These are phyloP conservation scores for Geotrichum armillariae DNA, from an alignment of 1,139 yeast species.

Conservation along the genomic window DNA sequence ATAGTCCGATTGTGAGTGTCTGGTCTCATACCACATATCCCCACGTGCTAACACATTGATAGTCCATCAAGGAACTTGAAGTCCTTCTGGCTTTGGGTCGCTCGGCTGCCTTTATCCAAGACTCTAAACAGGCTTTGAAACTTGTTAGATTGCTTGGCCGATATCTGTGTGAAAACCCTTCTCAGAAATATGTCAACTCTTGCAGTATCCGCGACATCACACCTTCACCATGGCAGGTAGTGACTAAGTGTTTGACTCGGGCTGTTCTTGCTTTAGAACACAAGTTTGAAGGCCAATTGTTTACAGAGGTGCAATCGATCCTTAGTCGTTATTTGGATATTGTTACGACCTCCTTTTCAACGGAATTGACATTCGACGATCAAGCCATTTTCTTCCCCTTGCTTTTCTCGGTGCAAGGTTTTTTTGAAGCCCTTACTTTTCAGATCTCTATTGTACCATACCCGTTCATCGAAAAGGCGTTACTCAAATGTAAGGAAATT, in stretches of 20 bases:
- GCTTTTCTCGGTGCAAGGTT: constrained; percentile 43
- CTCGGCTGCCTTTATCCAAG: constrained; percentile 48
- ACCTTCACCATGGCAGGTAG: constrained; percentile 48
- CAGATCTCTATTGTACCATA: constrained; percentile 19
- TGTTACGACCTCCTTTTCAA: constrained; percentile 4
- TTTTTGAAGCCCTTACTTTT: constrained; percentile 35
- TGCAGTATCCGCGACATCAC: constrained; percentile 47
- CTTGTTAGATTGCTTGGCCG: constrained; percentile 55
- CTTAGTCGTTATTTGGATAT: constrained; percentile 37
- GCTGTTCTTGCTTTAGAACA: constrained; percentile 40
- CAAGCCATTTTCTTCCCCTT: constrained; percentile 41
- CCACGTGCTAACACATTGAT: constrained; percentile 11
- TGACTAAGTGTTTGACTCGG: constrained; percentile 42
- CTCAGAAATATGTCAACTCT: constrained; percentile 50
- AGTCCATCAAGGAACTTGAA: constrained; percentile 60
- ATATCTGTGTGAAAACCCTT: constrained; percentile 61
- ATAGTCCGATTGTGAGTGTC: constrained; percentile 30
- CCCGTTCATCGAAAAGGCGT: constrained; percentile 22
- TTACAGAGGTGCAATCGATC: constrained; percentile 9
- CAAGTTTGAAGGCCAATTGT: constrained; percentile 40
- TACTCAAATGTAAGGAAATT: constrained; percentile 25
- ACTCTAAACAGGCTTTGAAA: constrained; percentile 50
- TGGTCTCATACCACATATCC: constrained; percentile 7
- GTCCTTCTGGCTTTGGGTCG: constrained; percentile 66
- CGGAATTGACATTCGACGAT: constrained; percentile 21